Evolutionary conservation across 164 flowering plant genomes (phyloP).

Genomic region (Vitis rotundifolia): DNA sequence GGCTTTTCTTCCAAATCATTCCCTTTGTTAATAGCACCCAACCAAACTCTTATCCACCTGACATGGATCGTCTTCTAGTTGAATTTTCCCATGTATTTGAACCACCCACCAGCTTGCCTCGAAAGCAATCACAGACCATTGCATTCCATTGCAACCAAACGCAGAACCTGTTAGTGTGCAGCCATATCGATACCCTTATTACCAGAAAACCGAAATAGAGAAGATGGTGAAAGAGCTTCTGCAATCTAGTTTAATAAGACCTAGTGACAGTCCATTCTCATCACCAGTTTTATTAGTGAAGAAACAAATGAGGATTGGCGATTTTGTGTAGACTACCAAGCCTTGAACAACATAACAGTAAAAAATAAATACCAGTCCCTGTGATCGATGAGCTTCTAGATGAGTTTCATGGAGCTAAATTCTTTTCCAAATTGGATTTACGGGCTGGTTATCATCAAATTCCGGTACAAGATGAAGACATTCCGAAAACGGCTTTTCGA

Average conservation of each 20-base stretch:
- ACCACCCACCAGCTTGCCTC: not conserved
- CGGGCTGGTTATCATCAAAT: constrained; percentile 1
- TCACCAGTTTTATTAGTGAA: constrained; percentile 2
- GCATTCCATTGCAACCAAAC: not conserved
- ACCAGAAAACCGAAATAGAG: constrained; percentile 1
- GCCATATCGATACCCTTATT: not conserved
- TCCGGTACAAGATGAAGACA: not conserved
- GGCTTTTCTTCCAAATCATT: too few species aligned
- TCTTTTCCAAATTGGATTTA: constrained; percentile 2
- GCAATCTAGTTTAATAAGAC: not conserved
- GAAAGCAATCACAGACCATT: not conserved
- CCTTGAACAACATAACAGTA: not conserved
- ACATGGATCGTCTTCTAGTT: too few species aligned
- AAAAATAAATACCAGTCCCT: not conserved
- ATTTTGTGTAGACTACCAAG: constrained; percentile 3
- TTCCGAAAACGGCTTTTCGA: not conserved
- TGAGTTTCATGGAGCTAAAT: constrained; percentile 2
- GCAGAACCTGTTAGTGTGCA: not conserved
- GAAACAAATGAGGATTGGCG: not conserved
- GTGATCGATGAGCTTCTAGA: not conserved
- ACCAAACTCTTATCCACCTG: not conserved
- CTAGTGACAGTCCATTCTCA: not conserved
- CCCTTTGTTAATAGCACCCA: too few species aligned
- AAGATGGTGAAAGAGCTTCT: not conserved
- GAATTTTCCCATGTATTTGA: too few species aligned